These are phyloP conservation scores for Malassezia brasiliensis DNA, from an alignment of 1,284 basidiomycete species.

Conservation along the genomic window DNA sequence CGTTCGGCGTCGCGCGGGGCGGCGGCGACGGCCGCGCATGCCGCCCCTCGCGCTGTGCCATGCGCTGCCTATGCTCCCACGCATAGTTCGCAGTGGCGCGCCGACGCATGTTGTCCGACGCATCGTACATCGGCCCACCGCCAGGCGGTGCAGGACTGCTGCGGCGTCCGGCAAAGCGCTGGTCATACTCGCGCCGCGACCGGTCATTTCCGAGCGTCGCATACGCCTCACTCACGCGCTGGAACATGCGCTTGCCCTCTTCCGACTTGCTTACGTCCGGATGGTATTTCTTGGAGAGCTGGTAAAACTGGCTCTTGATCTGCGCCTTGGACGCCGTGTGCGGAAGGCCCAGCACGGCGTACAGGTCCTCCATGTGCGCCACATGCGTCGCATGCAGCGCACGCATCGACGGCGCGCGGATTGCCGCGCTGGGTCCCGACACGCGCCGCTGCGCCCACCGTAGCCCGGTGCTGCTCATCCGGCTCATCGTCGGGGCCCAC, in stretches of 20 bases:
- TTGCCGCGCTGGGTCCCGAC: not conserved
- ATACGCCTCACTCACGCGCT: slow-evolving; percentile 44
- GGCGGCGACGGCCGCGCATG: not conserved
- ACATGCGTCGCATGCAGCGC: not conserved
- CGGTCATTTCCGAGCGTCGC: slow-evolving; percentile 27
- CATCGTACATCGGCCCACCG: not conserved
- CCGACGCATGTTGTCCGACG: not conserved
- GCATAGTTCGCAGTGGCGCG: slow-evolving; percentile 39
- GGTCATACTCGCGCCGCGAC: not conserved
- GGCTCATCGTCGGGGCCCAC: not conserved
- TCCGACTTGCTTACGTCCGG: slow-evolving; percentile 40
- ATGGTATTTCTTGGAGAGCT: slow-evolving; percentile 43
- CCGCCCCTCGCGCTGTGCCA: not conserved
- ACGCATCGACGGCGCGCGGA: not conserved
- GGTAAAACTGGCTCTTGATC: slow-evolving; percentile 47
- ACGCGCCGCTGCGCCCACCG: not conserved
- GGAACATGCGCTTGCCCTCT: slow-evolving; percentile 40
- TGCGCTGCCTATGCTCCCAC: slow-evolving; percentile 39
- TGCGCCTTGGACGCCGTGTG: slow-evolving; percentile 33
- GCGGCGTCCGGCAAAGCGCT: not conserved
- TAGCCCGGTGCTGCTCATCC: not conserved
- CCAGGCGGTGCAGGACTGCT: not conserved
- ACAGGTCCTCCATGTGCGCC: slow-evolving; percentile 19
- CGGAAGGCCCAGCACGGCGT: slow-evolving; percentile 25
- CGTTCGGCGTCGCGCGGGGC: slow-evolving; percentile 20